A percentile compares a stretch with the other conserved stretches of the same genome.
Conservation (phyloP, 1,284 basidiomycete genomes). For the Pseudozyma pruni region DNA sequence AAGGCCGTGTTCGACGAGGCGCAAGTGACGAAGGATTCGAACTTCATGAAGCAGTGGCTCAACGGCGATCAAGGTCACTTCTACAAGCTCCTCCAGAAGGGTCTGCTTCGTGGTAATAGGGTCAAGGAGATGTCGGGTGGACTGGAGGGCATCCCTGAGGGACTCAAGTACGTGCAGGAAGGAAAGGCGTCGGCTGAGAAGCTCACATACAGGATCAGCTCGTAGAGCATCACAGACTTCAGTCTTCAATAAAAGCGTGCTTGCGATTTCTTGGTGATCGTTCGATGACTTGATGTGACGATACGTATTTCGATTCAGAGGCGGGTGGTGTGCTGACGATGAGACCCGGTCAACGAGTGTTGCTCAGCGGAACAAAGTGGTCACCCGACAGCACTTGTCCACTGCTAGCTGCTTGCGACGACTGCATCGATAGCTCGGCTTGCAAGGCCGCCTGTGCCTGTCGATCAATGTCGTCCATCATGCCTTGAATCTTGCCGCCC, state of each 20-base stretch:
- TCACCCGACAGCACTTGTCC: not conserved
- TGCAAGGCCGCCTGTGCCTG: conserved; percentile 26
- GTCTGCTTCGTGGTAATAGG: conserved; percentile 54
- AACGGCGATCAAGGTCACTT: conserved; percentile 53
- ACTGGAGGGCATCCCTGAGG: conserved; percentile 44
- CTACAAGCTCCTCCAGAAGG: conserved; percentile 44
- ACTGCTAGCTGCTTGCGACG: conserved; percentile 1
- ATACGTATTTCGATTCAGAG: no score
- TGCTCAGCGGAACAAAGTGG: conserved; percentile 14
- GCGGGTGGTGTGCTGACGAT: no score
- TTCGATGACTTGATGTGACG: not conserved
- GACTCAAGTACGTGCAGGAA: conserved; percentile 55
- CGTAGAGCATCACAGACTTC: no score
- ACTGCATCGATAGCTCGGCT: conserved; percentile 4
- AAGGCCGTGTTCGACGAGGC: conserved; percentile 40
- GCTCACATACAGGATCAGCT: conserved; percentile 52
- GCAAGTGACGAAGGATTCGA: conserved; percentile 29
- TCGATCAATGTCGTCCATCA: conserved; percentile 30
- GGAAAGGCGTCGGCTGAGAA: conserved; percentile 62
- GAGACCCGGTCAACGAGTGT: conserved; percentile 4
- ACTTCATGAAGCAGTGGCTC: conserved; percentile 43
- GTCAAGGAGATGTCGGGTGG: conserved; percentile 55
- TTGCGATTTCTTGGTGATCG: no score
- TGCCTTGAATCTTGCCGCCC: conserved; percentile 10
- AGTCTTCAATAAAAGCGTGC: no score